Conservation (phyloP, 176 grass and related monocot genomes). For the bread wheat (Triticum aestivum) region IWGSC_CS_RefSeq_v2.1 NC_057801.1:825169668-825170167, state of each 20-base stretch:
- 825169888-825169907: constrained; percentile 31
- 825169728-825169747: not conserved
- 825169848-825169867: not conserved
- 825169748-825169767: not conserved
- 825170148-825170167: constrained; percentile 30
- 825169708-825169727: not conserved
- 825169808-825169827: not conserved
- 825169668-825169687: not conserved
- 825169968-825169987: not conserved
- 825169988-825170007: not conserved
- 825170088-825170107: not conserved
- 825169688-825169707: not conserved
- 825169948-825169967: not conserved
- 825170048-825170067: not conserved
- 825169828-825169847: not conserved
- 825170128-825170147: constrained; percentile 75
- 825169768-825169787: not conserved
- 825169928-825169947: not conserved
- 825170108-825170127: constrained; percentile 36
- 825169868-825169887: not conserved
- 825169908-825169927: not conserved
- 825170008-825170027: not conserved
- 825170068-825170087: not conserved
- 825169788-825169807: not conserved
- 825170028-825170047: not conserved